Evolutionary conservation across 2,329 filamentous ascomycete species (phyloP).

Genomic region (Apiospora rasikravindrae): DNA sequence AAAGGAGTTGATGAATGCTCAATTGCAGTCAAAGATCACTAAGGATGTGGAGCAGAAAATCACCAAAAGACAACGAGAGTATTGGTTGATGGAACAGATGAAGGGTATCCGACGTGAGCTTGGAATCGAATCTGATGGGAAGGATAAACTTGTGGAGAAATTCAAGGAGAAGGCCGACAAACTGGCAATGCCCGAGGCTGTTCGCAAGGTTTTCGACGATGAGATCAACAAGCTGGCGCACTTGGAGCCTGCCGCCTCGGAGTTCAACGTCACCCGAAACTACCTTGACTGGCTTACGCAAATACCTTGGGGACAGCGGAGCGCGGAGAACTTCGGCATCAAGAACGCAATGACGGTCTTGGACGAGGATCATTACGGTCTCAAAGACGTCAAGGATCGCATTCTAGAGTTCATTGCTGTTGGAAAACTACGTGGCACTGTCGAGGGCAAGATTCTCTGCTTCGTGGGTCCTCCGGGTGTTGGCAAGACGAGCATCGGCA

Average conservation of each 20-base stretch:
- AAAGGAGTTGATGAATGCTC: conserved; percentile 98
- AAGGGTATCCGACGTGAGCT: conserved; percentile 96
- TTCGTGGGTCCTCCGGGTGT: conserved; percentile 97
- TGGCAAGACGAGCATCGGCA: conserved; percentile 98
- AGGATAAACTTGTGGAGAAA: conserved; percentile 96
- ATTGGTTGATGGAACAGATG: conserved; percentile 99
- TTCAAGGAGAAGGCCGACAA: conserved; percentile 96
- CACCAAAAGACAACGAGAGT: conserved; percentile 94
- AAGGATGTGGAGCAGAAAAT: conserved; percentile 99
- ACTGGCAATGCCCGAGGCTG: conserved; percentile 93
- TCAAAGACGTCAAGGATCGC: conserved; percentile 98
- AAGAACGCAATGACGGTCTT: conserved; percentile 87
- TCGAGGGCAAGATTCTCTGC: conserved; percentile 97
- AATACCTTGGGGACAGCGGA: conserved; percentile 95
- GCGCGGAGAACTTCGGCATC: conserved; percentile 95
- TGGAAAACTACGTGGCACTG: conserved; percentile 93
- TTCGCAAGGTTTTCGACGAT: conserved; percentile 97
- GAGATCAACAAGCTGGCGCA: conserved; percentile 97
- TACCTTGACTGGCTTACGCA: conserved; percentile 99
- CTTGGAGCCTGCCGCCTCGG: conserved; percentile 91
- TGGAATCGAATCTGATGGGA: conserved; percentile 95
- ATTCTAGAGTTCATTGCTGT: conserved; percentile 99
- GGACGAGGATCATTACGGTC: conserved; percentile 94
- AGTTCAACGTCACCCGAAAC: conserved; percentile 98
- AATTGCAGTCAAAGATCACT: conserved; percentile 94